Conservation (phyloP, 768 basidiomycete genomes). For the Holtermannia corniformis region DNA sequence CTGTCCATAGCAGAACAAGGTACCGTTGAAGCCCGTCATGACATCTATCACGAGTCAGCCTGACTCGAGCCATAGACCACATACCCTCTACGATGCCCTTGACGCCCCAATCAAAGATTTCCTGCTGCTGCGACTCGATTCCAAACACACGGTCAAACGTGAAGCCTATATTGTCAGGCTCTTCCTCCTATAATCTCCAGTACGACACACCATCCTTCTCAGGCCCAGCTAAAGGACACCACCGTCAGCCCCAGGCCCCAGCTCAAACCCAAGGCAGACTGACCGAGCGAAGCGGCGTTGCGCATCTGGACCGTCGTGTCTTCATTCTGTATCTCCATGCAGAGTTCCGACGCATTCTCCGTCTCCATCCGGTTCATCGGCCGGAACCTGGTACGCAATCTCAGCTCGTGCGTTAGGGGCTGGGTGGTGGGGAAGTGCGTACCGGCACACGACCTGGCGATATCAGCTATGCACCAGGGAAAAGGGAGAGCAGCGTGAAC, state of each 20-base stretch:
- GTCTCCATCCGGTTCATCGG: conserved; percentile 86
- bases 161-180: conserved; percentile 50
- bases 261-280: conserved; percentile 42
- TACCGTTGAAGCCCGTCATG: conserved; percentile 96
- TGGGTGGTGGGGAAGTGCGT: conserved; percentile 37
- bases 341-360: conserved; percentile 70
- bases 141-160: conserved; percentile 95
- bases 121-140: conserved; percentile 76
- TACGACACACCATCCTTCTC: conserved; percentile 65
- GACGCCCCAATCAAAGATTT: conserved; percentile 97
- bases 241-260: conserved; percentile 4
- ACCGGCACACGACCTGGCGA: conserved; percentile 90
- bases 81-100: conserved; percentile 91
- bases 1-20: conserved; percentile 55
- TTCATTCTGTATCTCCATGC: conserved; percentile 76
- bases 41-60: conserved; percentile 58
- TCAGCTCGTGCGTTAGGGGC: not conserved
- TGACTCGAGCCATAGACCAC: conserved; percentile 3
- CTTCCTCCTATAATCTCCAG: not conserved
- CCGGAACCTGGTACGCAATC: conserved; percentile 70
- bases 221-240: conserved; percentile 51
- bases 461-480: conserved; percentile 1
- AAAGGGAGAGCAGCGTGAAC: not conserved
- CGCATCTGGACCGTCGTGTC: conserved; percentile 76
- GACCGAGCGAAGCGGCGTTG: conserved; percentile 39